These are phyloP conservation scores for Saccharata proteae DNA, from an alignment of 2,329 filamentous ascomycete species.

Conservation along the genomic window DNA sequence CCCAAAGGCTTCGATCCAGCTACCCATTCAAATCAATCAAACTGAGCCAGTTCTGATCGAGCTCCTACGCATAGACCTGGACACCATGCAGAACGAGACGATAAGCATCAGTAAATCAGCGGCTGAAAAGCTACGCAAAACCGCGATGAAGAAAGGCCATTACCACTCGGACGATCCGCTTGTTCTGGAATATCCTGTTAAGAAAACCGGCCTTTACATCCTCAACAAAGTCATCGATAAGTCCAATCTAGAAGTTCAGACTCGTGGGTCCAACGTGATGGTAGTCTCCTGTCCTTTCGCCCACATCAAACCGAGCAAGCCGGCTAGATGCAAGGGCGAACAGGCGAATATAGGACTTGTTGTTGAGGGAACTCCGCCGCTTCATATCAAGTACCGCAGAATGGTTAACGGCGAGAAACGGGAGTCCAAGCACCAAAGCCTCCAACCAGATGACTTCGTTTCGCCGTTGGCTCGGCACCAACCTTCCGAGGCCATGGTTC, in stretches of 20 bases:
- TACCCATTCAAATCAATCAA: conserved; percentile 89
- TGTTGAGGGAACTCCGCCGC: conserved; percentile 76
- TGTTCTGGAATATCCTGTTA: conserved; percentile 60
- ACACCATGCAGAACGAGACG: conserved; percentile 66
- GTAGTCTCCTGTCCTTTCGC: conserved; percentile 80
- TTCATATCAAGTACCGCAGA: conserved; percentile 87
- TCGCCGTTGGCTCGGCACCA: conserved; percentile 60
- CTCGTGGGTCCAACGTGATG: conserved; percentile 61
- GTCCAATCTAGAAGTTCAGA: conserved; percentile 85
- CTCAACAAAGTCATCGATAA: conserved; percentile 80
- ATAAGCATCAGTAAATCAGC: conserved; percentile 65
- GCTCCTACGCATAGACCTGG: conserved; percentile 73
- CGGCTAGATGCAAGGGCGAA: conserved; percentile 72
- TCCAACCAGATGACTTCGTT: conserved; percentile 76
- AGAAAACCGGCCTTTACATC: conserved; percentile 79
- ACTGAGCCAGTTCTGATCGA: conserved; percentile 83
- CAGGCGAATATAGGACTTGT: conserved; percentile 74
- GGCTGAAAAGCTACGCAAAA: conserved; percentile 60
- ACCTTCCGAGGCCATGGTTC: conserved; percentile 44
- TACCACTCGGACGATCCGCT: conserved; percentile 45
- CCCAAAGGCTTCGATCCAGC: conserved; percentile 45
- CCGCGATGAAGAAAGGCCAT: conserved; percentile 47
- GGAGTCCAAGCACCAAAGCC: conserved; percentile 72
- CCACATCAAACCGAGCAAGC: conserved; percentile 51
- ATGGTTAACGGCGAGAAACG: conserved; percentile 73